phyloP scores from a whole-genome alignment of 805 yeast genomes.

The Vanderwaltozyma polyspora region DNA sequence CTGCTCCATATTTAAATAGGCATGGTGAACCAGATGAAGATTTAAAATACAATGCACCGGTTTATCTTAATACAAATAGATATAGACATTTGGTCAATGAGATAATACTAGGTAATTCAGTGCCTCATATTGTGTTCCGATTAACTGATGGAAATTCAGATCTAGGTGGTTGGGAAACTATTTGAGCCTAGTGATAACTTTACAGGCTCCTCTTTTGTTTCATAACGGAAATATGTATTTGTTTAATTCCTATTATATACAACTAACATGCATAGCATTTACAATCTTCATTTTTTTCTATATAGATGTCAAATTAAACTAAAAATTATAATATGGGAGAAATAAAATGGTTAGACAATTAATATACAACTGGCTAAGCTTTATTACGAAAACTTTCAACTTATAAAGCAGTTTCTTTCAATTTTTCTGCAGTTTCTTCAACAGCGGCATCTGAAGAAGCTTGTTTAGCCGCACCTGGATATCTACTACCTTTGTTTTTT shows the following conservation, averaged over 20 bases:
- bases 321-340: too few species aligned
- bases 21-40: constrained; percentile 82
- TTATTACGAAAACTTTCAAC: too few species aligned
- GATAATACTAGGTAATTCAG: constrained; percentile 70
- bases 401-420: constrained; percentile 15
- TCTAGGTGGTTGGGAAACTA: constrained; percentile 88
- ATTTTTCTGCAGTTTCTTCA: constrained; percentile 17
- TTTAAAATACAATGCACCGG: constrained; percentile 57
- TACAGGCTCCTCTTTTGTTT: too few species aligned
- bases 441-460: constrained; percentile 25
- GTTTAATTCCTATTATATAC: too few species aligned
- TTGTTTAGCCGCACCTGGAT: constrained; percentile 53
- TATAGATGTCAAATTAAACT: too few species aligned
- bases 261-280: too few species aligned
- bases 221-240: too few species aligned
- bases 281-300: too few species aligned
- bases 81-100: constrained; percentile 57
- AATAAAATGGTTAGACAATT: too few species aligned
- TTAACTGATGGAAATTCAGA: constrained; percentile 70
- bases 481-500: constrained; percentile 81
- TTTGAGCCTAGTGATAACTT: too few species aligned
- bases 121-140: constrained; percentile 67
- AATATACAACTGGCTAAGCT: too few species aligned
- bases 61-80: constrained; percentile 47
- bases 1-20: constrained; percentile 73